Percentiles rank a stretch among this genome's conserved stretches.
Conservation (phyloP, 140 eudicot genomes). For the Bidens hawaiensis region DNA sequence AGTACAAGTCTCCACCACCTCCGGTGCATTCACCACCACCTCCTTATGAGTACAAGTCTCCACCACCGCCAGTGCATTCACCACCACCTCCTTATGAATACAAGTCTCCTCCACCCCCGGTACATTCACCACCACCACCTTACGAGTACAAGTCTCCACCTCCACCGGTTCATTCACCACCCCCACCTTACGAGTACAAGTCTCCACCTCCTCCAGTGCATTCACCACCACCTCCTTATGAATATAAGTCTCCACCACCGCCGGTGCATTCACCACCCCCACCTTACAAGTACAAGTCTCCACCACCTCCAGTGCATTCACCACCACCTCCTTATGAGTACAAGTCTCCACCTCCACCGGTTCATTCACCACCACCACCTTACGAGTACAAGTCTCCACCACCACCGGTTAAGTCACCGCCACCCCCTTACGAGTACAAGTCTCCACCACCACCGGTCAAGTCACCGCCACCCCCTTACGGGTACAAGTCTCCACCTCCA, state of each 20-base stretch:
- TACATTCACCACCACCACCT: too few species aligned
- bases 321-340: not conserved
- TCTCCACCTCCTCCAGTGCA: constrained; percentile 33
- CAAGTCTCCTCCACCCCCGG: constrained; percentile 41
- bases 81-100: constrained; percentile 46
- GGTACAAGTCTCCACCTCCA: constrained; percentile 42
- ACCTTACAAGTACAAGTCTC: constrained; percentile 22
- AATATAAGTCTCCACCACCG: constrained; percentile 29
- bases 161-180: constrained; percentile 28
- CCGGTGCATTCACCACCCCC: constrained; percentile 31
- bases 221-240: constrained; percentile 21
- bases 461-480: constrained; percentile 9
- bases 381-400: constrained; percentile 40
- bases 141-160: constrained; percentile 30
- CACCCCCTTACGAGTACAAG: constrained; percentile 30
- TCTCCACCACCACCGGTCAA: too few species aligned
- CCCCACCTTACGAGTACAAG: constrained; percentile 29
- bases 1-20: constrained; percentile 39
- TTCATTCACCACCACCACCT: constrained; percentile 35
- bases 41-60: constrained; percentile 36
- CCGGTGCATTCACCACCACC: constrained; percentile 37
- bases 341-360: constrained; percentile 34
- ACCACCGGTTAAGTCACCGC: constrained; percentile 33
- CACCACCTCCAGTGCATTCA: constrained; percentile 32
- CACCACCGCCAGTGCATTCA: constrained; percentile 27